phyloP scores from a whole-genome alignment of 2,329 filamentous ascomycete species.

The Pestalotiopsis sp. region DNA sequence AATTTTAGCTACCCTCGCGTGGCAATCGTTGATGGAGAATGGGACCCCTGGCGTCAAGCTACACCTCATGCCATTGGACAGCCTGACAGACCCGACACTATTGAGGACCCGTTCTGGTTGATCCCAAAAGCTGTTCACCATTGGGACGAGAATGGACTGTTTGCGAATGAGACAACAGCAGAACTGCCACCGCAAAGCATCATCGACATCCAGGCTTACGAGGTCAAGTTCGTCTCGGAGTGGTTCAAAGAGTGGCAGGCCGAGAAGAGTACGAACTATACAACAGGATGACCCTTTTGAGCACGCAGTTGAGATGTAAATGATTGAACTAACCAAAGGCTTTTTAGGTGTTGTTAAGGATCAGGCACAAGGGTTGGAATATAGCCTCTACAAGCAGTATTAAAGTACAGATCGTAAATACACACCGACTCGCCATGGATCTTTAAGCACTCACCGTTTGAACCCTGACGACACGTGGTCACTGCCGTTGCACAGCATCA shows the following conservation, averaged over 20 bases:
- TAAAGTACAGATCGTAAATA: neutral
- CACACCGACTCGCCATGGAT: neutral
- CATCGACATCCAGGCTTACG: constrained; percentile 55
- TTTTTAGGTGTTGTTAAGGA: neutral
- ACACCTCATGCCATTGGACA: constrained; percentile 68
- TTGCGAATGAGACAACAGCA: constrained; percentile 59
- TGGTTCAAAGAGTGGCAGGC: constrained; percentile 65
- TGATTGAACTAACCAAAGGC: neutral
- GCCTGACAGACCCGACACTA: constrained; percentile 56
- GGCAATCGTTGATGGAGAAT: constrained; percentile 74
- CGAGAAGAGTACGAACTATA: constrained; percentile 4
- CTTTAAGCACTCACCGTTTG: neutral
- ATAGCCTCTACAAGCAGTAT: constrained; percentile 6
- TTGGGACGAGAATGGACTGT: constrained; percentile 75
- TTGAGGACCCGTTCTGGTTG: constrained; percentile 69
- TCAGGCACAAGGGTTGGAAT: neutral
- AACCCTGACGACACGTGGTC: neutral
- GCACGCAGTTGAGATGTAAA: neutral
- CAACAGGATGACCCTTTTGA: neutral
- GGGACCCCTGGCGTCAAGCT: constrained; percentile 78
- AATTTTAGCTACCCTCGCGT: constrained; percentile 72
- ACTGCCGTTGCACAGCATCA: neutral
- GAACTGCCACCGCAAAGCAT: constrained; percentile 60
- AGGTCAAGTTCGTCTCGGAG: constrained; percentile 61
- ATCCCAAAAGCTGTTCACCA: constrained; percentile 78